Percentiles rank a stretch among this genome's conserved stretches.
phyloP scores from a whole-genome alignment of 2,329 filamentous ascomycete species.

The Ophiostoma tasmaniense region DNA sequence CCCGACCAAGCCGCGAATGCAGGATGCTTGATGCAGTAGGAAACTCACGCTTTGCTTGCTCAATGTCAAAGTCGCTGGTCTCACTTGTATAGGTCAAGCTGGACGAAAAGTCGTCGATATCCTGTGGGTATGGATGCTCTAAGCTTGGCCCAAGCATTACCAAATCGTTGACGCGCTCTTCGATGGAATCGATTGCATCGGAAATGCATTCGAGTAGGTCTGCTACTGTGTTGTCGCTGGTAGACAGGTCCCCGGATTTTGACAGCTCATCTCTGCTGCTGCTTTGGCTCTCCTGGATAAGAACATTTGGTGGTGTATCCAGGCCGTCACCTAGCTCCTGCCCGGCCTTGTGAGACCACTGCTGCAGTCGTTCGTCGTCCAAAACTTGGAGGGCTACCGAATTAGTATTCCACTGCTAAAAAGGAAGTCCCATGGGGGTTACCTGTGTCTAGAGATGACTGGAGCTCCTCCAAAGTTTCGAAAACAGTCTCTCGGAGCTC shows the following conservation, averaged over 20 bases:
- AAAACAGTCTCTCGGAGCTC: conserved; percentile 16
- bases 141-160: conserved; percentile 19
- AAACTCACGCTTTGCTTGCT: conserved; percentile 15
- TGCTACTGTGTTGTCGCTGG: not conserved
- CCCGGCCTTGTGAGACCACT: conserved; percentile 4
- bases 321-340: not conserved
- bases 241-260: not conserved
- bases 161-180: conserved; percentile 13
- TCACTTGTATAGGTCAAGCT: conserved; percentile 17
- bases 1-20: conserved; percentile 17
- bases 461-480: conserved; percentile 11
- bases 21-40: conserved; percentile 17
- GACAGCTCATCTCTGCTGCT: not conserved
- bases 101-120: conserved; percentile 16
- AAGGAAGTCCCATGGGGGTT: not conserved
- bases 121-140: conserved; percentile 17
- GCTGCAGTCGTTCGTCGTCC: conserved; percentile 12
- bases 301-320: not conserved
- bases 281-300: not conserved
- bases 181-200: not conserved
- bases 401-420: not conserved
- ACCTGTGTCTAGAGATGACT: conserved; percentile 18
- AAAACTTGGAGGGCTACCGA: conserved; percentile 13
- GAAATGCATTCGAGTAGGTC: conserved; percentile 3
- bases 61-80: conserved; percentile 17